phyloP scores from a whole-genome alignment of 2,329 filamentous ascomycete genomes.

The Neonectria sp. region DNA sequence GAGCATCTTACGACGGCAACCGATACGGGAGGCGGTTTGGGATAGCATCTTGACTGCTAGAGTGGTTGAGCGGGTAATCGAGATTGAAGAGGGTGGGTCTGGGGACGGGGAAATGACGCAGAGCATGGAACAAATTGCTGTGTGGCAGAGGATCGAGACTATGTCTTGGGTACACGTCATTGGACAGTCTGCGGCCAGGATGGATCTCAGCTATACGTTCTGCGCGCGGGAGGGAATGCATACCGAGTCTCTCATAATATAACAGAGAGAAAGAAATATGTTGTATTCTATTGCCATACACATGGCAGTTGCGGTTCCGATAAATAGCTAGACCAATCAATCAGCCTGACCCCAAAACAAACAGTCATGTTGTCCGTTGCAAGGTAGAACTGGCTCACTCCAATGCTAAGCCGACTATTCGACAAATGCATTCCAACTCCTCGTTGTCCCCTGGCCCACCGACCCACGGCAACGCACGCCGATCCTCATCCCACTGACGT shows the following conservation, averaged over 20 bases:
- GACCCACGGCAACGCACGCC: too few relatives aligned
- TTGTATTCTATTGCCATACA: too few relatives aligned
- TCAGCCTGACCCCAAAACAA: too few relatives aligned
- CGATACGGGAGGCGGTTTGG: conserved; percentile 53
- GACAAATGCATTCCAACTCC: too few relatives aligned
- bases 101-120: conserved; percentile 25
- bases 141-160: conserved; percentile 49
- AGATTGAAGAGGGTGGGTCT: conserved; percentile 51
- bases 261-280: neutral
- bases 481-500: too few relatives aligned
- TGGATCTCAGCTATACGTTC: conserved; percentile 52
- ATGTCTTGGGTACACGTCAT: conserved; percentile 45
- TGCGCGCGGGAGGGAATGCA: conserved; percentile 44
- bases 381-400: too few relatives aligned
- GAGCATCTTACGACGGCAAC: conserved; percentile 42
- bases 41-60: conserved; percentile 50
- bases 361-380: too few relatives aligned
- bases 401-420: too few relatives aligned
- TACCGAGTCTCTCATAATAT: conserved; percentile 38
- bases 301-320: too few relatives aligned
- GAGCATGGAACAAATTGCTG: conserved; percentile 47
- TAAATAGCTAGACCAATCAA: too few relatives aligned
- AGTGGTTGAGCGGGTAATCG: conserved; percentile 52
- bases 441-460: too few relatives aligned
- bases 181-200: conserved; percentile 32